phyloP scores from a whole-genome alignment of 768 basidiomycete species.

The Kwoniella sp. region DNA sequence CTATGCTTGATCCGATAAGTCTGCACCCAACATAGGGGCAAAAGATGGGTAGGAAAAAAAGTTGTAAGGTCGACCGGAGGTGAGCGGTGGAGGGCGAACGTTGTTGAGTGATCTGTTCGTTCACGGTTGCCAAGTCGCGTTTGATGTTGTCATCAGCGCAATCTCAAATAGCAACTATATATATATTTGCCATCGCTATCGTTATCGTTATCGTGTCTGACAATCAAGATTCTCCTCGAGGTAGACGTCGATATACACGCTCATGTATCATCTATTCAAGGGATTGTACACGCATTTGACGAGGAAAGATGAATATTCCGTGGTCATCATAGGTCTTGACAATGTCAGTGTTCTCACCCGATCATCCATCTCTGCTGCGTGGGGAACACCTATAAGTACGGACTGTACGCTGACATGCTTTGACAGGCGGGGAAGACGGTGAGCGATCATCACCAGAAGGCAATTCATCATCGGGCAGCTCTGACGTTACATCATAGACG shows the following conservation, averaged over 20 bases:
- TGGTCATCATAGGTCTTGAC: slow-evolving; percentile 80
- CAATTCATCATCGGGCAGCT: background rate
- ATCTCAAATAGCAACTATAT: background rate
- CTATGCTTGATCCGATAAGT: background rate
- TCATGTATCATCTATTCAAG: slow-evolving; percentile 91
- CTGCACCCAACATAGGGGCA: background rate
- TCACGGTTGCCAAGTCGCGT: background rate
- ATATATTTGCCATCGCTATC: background rate
- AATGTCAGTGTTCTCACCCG: slow-evolving; percentile 43
- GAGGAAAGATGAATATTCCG: slow-evolving; percentile 78
- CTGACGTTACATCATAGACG: slow-evolving; percentile 64
- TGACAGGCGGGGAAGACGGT: slow-evolving; percentile 52
- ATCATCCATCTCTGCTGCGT: background rate
- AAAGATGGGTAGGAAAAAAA: slow-evolving; percentile 2
- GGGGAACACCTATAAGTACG: background rate
- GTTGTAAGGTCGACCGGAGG: background rate
- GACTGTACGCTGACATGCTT: background rate
- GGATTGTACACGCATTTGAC: slow-evolving; percentile 89
- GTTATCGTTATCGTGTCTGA: background rate
- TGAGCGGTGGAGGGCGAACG: slow-evolving; percentile 5
- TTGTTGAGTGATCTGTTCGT: slow-evolving; percentile 5
- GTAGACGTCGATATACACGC: background rate
- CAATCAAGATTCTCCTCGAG: background rate
- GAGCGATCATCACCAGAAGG: no score
- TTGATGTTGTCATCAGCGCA: slow-evolving; percentile 7